Evolutionary conservation across 129 eudicot species (phyloP).

Genomic region (Escallonia herrerae): DNA sequence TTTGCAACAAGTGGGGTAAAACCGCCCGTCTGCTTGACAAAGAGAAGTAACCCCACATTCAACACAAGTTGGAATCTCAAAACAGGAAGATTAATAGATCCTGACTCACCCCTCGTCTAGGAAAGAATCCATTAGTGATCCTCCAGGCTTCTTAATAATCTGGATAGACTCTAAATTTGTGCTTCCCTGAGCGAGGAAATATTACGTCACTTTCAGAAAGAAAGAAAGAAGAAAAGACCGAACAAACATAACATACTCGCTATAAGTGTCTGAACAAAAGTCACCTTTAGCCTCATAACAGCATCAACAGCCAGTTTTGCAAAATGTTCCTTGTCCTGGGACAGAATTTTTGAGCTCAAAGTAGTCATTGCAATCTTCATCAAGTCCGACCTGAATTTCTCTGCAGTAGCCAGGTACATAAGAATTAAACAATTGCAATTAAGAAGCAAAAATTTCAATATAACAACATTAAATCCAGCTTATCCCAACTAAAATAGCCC

Average conservation of each 20-base stretch:
- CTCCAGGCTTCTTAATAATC: slow-evolving; percentile 93
- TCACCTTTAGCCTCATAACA: slow-evolving; percentile 85
- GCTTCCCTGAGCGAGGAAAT: slow-evolving; percentile 47
- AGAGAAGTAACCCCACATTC: too few relatives aligned
- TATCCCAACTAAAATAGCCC: too few relatives aligned
- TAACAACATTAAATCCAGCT: too few relatives aligned
- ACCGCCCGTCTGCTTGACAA: too few relatives aligned
- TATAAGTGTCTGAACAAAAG: background rate
- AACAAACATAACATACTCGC: background rate
- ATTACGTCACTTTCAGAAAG: too few relatives aligned
- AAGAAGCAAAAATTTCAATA: background rate
- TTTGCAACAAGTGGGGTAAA: too few relatives aligned
- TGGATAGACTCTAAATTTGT: slow-evolving; percentile 89
- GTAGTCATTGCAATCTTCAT: slow-evolving; percentile 96
- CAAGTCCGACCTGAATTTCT: slow-evolving; percentile 66
- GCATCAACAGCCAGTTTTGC: slow-evolving; percentile 94
- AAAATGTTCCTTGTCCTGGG: slow-evolving; percentile 96
- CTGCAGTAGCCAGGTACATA: slow-evolving; percentile 31
- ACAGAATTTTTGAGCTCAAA: slow-evolving; percentile 86
- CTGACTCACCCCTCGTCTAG: slow-evolving; percentile 74
- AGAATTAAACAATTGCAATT: background rate
- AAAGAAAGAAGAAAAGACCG: background rate
- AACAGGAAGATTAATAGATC: too few relatives aligned
- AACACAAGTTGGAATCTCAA: too few relatives aligned
- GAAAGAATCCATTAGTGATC: slow-evolving; percentile 78